A percentile compares a stretch with the other conserved stretches of the same genome.
These are phyloP conservation scores for Dryas octopetala DNA, from an alignment of 306 rosid species.

Conservation along the genomic window DNA sequence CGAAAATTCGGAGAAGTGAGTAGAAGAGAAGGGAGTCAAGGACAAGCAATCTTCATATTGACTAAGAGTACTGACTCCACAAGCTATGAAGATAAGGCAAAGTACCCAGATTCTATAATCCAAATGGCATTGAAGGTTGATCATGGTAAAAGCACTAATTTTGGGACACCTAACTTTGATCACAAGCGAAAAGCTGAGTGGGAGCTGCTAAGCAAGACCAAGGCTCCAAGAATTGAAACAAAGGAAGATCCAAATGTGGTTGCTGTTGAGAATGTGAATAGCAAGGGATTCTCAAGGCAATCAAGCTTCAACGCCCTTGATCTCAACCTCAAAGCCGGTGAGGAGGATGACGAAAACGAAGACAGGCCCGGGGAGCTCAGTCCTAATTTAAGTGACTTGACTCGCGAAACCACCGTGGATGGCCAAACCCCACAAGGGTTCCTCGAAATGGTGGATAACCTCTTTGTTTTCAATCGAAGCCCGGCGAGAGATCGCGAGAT, in stretches of 20 bases:
- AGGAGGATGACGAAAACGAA: slow-evolving; percentile 29
- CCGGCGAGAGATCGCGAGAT: slow-evolving; percentile 51
- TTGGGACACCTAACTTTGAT: slow-evolving; percentile 39
- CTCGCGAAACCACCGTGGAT: slow-evolving; percentile 48
- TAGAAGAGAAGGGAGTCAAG: slow-evolving; percentile 25
- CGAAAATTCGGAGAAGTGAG: slow-evolving; percentile 51
- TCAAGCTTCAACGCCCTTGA: slow-evolving; percentile 78
- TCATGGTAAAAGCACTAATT: slow-evolving; percentile 25
- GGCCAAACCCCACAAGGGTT: slow-evolving; percentile 42
- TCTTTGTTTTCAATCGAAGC: slow-evolving; percentile 51
- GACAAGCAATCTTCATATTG: slow-evolving; percentile 57
- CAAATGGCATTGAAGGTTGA: slow-evolving; percentile 56
- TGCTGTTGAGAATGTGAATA: slow-evolving; percentile 32
- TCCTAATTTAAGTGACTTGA: slow-evolving; percentile 60
- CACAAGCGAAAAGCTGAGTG: slow-evolving; percentile 71
- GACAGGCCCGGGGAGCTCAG: slow-evolving; percentile 46
- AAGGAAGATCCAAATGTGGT: slow-evolving; percentile 30
- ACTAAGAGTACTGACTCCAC: slow-evolving; percentile 41
- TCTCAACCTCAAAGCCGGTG: slow-evolving; percentile 67
- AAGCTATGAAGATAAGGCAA: slow-evolving; percentile 25
- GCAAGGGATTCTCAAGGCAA: slow-evolving; percentile 52
- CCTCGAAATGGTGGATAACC: slow-evolving; percentile 47
- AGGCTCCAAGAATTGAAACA: slow-evolving; percentile 49
- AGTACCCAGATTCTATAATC: slow-evolving; percentile 43
- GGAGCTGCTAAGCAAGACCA: slow-evolving; percentile 51